Percentiles rank a stretch among this genome's conserved stretches.
phyloP scores from a whole-genome alignment of 2,329 filamentous ascomycete species.

The Botrytis medusae region DNA sequence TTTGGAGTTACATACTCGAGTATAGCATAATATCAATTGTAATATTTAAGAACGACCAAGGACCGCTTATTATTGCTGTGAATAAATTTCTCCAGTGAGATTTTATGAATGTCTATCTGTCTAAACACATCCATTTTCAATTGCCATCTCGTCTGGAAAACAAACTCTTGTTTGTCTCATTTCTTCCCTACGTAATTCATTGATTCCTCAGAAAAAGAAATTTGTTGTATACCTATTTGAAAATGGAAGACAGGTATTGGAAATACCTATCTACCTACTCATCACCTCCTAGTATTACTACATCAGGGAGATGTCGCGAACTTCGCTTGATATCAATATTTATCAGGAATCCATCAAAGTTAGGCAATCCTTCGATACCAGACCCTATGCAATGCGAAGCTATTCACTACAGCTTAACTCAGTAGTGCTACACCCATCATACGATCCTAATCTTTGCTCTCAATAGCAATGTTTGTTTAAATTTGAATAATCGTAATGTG shows the following conservation, averaged over 20 bases:
- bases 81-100: not conserved
- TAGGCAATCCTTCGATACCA: not conserved
- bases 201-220: not conserved
- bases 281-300: not conserved
- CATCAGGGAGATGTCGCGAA: not conserved
- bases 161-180: not conserved
- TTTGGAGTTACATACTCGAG: not conserved
- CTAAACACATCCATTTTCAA: not conserved
- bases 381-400: not conserved
- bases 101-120: not conserved
- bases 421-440: not conserved
- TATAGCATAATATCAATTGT: constrained; percentile 9
- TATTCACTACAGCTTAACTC: not conserved
- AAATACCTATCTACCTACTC: not conserved
- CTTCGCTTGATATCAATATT: not conserved
- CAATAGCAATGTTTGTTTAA: not conserved
- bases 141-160: not conserved
- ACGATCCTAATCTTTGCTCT: not conserved
- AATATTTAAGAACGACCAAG: not conserved
- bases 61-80: not conserved
- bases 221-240: not conserved
- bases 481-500: not conserved
- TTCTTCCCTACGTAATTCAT: not conserved
- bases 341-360: not conserved
- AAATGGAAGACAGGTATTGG: too few relatives aligned